Percentiles rank a stretch among this genome's conserved stretches.
phyloP scores from a whole-genome alignment of 2,329 filamentous ascomycete species.

The Rutstroemia sp. region DNA sequence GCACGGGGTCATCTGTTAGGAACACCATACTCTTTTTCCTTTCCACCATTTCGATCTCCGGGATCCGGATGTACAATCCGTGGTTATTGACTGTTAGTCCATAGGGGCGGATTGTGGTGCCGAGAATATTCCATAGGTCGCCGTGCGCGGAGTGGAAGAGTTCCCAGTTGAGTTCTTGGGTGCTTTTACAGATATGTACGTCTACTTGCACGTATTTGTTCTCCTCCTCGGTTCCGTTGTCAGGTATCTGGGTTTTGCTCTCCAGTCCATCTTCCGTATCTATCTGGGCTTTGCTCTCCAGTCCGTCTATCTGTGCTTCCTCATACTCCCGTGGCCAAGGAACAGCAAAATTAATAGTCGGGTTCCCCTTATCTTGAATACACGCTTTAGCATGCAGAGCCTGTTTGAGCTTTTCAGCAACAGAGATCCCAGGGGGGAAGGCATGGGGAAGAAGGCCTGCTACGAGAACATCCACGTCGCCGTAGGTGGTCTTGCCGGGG shows the following conservation, averaged over 20 bases:
- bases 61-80: conserved; percentile 58
- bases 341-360: conserved; percentile 45
- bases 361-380: conserved; percentile 26
- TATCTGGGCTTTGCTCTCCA: too few species aligned
- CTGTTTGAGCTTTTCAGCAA: conserved; percentile 29
- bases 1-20: conserved; percentile 48
- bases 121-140: conserved; percentile 62
- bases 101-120: conserved; percentile 52
- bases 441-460: conserved; percentile 26
- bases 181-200: conserved; percentile 44
- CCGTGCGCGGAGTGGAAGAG: conserved; percentile 64
- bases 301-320: too few species aligned
- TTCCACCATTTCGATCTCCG: conserved; percentile 56
- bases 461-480: conserved; percentile 68
- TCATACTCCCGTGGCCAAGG: conserved; percentile 44
- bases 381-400: conserved; percentile 40
- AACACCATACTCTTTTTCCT: conserved; percentile 47
- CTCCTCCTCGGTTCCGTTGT: too few species aligned
- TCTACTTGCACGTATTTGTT: conserved; percentile 60
- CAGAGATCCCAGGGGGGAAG: conserved; percentile 5
- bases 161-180: conserved; percentile 48
- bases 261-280: too few species aligned
- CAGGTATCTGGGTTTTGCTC: too few species aligned
- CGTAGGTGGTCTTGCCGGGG: conserved; percentile 59
- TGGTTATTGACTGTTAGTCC: conserved; percentile 59